Evolutionary conservation across 75 land plant species (phyloP).

Genomic region (Larix kaempferi): DNA sequence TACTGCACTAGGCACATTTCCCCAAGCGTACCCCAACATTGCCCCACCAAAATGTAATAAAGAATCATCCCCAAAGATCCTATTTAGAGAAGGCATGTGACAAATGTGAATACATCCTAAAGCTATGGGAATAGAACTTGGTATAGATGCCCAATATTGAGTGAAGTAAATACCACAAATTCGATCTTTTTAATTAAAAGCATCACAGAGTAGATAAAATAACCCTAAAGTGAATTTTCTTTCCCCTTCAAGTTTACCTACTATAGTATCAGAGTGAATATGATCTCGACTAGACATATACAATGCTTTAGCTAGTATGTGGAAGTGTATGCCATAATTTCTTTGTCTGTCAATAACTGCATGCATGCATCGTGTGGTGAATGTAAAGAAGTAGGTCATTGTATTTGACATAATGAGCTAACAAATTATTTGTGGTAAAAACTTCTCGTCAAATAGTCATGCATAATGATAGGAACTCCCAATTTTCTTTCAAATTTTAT

Average conservation of each 20-base stretch:
- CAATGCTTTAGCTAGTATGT: background rate
- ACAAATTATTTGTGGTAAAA: conserved; percentile 16
- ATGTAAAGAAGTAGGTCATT: conserved; percentile 15
- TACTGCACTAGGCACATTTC: no score
- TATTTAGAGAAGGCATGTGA: no score
- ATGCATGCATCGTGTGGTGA: background rate
- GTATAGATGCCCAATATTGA: background rate
- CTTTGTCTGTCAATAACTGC: background rate
- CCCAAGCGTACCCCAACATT: no score
- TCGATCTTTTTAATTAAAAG: background rate
- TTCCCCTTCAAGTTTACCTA: background rate
- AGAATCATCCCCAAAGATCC: no score
- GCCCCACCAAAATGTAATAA: no score
- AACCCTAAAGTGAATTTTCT: background rate
- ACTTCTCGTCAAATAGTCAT: conserved; percentile 13
- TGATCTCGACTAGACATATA: background rate
- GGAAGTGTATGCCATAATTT: background rate
- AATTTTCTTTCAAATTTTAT: conserved; percentile 11
- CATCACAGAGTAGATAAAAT: background rate
- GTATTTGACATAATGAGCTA: conserved; percentile 9
- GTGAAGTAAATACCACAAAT: background rate
- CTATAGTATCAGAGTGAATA: background rate
- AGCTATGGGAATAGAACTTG: no score
- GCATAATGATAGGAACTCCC: conserved; percentile 21
- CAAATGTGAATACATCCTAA: no score